Conservation (phyloP, 1,284 basidiomycete species). For the Sparassis latifolia region DNA sequence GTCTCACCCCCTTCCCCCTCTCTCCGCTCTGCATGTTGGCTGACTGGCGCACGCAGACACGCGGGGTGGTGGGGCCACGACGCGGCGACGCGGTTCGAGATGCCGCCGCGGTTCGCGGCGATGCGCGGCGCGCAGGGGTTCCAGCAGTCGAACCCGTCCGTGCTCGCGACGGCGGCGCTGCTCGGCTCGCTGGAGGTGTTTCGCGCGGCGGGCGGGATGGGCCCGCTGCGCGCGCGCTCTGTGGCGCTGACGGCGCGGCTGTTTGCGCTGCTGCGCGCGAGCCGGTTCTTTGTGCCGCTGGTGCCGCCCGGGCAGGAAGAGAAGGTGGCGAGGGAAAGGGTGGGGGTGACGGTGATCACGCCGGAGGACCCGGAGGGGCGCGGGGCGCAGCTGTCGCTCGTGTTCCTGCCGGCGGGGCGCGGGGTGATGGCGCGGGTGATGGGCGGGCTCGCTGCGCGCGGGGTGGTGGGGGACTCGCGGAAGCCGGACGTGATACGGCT, state of each 20-base stretch:
- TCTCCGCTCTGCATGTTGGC: neutral
- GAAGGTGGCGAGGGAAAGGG: conserved; percentile 17
- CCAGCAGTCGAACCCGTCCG: conserved; percentile 91
- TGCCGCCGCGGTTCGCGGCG: conserved; percentile 81
- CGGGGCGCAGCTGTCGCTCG: conserved; percentile 82
- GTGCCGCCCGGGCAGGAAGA: conserved; percentile 30
- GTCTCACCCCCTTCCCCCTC: neutral
- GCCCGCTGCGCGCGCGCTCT: conserved; percentile 62
- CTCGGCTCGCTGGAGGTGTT: conserved; percentile 81
- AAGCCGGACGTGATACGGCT: conserved; percentile 87
- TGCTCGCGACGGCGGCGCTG: conserved; percentile 74
- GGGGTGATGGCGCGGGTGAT: conserved; percentile 71
- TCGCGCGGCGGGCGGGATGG: conserved; percentile 71
- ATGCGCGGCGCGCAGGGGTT: conserved; percentile 90
- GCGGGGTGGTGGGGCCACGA: conserved; percentile 99
- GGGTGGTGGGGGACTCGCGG: conserved; percentile 87
- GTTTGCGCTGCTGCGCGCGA: conserved; percentile 56
- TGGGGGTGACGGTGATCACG: conserved; percentile 85
- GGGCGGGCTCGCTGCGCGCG: conserved; percentile 52
- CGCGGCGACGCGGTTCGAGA: conserved; percentile 80
- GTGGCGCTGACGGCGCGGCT: conserved; percentile 66
- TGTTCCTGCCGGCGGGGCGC: conserved; percentile 61
- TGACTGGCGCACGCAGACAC: conserved; percentile 43
- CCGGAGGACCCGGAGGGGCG: conserved; percentile 60
- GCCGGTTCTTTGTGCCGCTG: conserved; percentile 53